Evolutionary conservation across 768 basidiomycete genomes (phyloP), one percentile per base, ranked within the genome.

Genomic region (Lanmaoa pseudosensibilis): DNA sequence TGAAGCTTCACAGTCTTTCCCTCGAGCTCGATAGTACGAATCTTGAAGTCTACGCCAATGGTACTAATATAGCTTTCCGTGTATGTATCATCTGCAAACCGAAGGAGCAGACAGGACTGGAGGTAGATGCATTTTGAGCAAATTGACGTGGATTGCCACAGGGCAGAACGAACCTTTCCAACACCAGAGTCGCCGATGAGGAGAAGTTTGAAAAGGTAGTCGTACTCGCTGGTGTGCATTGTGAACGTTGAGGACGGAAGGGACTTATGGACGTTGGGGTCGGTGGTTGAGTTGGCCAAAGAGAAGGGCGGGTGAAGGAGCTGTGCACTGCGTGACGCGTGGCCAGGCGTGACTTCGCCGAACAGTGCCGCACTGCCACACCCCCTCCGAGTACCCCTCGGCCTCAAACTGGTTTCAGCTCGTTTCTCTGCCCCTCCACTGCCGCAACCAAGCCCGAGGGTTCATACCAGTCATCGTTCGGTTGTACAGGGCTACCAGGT

Each of bases 11-110:
- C 92, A 1, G 92, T 92, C 87, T 97, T 97, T 57, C 96, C 96
- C 69, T 98, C 96, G 52, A 98, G 82, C 73, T 98, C 96, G 75
- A 98, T 98, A 36, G 96, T 98, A 58, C 96, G 85, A 78, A 98
- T 98, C 88, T 95, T 96, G 79, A 97, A 97, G 79, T 97, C 94
- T 56, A 98, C 94, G 62, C 97, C 97, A 74, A 98, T 98, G 38
- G 96, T 98, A 56, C 88, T 91, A 71, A 98, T 95, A 76, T 96
- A 98, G 65, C 90, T 93, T 73, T 96, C 94, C 50, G 96, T 97
- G 80, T 95, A 98, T 49, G 94, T 91, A 74, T 98, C 96, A 76
- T 98, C 96, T 58, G 91, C 90, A 67, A 94, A 94, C 72, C 92
- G 92, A 63, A 94, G 82, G 60, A 94, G 86, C 64, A 94, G 79